A percentile compares a stretch with the other conserved stretches of the same genome.
These are phyloP conservation scores for Pichia norvegensis DNA, from an alignment of 1,139 yeast genomes.

Conservation along the genomic window DNA sequence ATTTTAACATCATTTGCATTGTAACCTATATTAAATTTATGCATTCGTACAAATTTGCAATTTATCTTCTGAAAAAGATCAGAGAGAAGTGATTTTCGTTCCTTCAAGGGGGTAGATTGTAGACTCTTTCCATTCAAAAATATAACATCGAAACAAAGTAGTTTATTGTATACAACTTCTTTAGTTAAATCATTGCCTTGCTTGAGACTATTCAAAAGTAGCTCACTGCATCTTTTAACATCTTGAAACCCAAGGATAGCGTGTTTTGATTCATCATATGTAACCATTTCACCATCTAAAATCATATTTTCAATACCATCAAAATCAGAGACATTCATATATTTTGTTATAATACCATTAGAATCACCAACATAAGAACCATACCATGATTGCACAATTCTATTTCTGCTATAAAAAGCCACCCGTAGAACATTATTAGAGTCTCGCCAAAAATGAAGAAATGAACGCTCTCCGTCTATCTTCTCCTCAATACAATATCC, in stretches of 20 bases:
- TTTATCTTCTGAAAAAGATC: conserved; percentile 1
- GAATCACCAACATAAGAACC: conserved; percentile 51
- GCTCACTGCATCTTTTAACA: conserved; percentile 13
- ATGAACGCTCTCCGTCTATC: conserved; percentile 87
- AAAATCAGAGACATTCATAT: conserved; percentile 27
- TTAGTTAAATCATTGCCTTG: conserved; percentile 1
- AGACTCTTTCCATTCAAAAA: conserved; percentile 10
- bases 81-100: conserved; percentile 7
- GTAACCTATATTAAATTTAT: conserved; percentile 34
- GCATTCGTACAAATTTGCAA: conserved; percentile 50
- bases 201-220: background rate
- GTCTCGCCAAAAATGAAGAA: conserved; percentile 49
- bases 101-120: conserved; percentile 5
- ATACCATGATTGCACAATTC: conserved; percentile 68
- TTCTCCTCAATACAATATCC: conserved; percentile 80
- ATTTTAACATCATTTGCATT: conserved; percentile 46
- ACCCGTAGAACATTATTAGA: conserved; percentile 34
- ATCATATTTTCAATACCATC: conserved; percentile 32
- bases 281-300: conserved; percentile 91
- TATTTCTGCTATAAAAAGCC: conserved; percentile 60
- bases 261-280: conserved; percentile 48
- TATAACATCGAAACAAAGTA: conserved; percentile 43
- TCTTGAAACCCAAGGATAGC: conserved; percentile 25
- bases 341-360: conserved; percentile 38
- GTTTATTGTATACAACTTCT: conserved; percentile 4